These are phyloP conservation scores for Fusarium algeriense DNA, from an alignment of 2,329 filamentous ascomycete species.

Conservation along the genomic window DNA sequence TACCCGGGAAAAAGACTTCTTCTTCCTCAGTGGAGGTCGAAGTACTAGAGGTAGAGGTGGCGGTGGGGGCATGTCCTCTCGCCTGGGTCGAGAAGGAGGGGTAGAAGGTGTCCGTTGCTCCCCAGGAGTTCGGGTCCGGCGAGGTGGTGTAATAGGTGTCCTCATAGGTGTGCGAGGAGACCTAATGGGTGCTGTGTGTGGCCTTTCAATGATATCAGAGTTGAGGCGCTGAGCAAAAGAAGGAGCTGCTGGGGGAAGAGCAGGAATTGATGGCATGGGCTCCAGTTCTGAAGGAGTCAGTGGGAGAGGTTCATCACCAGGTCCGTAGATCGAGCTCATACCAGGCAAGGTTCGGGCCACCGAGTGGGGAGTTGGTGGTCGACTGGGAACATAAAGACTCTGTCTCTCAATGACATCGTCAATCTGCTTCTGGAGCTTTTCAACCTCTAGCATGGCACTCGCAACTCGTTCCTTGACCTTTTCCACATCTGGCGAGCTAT, in stretches of 20 bases:
- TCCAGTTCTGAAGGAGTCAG: constrained; percentile 57
- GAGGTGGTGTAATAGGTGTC: constrained; percentile 47
- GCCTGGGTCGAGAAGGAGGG: constrained; percentile 41
- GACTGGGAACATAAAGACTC: constrained; percentile 66
- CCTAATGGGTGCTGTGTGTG: constrained; percentile 52
- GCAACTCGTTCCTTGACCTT: constrained; percentile 67
- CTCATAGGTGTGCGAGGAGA: constrained; percentile 51
- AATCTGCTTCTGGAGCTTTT: constrained; percentile 69
- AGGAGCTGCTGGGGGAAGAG: constrained; percentile 66
- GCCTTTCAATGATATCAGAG: constrained; percentile 57
- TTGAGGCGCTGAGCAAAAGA: constrained; percentile 69
- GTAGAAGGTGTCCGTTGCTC: constrained; percentile 47
- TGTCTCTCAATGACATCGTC: constrained; percentile 71
- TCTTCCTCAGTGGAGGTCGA: constrained; percentile 72
- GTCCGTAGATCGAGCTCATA: constrained; percentile 42
- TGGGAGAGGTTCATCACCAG: constrained; percentile 16
- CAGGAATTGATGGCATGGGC: constrained; percentile 68
- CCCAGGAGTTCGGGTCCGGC: constrained; percentile 49
- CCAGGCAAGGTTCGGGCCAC: constrained; percentile 49
- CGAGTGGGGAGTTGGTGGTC: constrained; percentile 65
- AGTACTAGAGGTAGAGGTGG: constrained; percentile 70
- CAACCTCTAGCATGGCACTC: constrained; percentile 69
- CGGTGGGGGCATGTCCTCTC: constrained; percentile 58
- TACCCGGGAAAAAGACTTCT: constrained; percentile 74
- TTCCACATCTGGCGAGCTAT: constrained; percentile 62